Conservation (phyloP, 2,329 filamentous ascomycete species). For the Nemania abortiva region DNA sequence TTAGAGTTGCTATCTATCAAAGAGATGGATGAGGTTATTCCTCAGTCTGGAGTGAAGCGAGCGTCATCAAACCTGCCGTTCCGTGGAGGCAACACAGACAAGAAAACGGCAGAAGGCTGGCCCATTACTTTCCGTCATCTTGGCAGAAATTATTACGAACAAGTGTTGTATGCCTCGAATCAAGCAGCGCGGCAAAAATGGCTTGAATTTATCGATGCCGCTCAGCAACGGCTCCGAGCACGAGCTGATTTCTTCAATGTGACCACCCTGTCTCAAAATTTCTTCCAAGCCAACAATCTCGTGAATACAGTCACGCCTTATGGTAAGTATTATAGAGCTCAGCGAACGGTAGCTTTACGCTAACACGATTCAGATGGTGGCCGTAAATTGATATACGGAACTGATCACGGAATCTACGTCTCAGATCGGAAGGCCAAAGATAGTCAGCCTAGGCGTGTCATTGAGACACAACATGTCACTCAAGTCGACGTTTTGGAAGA, state of each 20-base stretch:
- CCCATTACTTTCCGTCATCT: conserved; percentile 97
- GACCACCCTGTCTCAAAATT: conserved; percentile 68
- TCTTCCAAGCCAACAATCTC: conserved; percentile 76
- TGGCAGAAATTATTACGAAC: conserved; percentile 93
- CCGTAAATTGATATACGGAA: conserved; percentile 92
- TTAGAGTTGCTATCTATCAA: conserved; percentile 92
- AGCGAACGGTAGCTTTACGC: conserved; percentile 1
- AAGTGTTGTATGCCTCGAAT: conserved; percentile 88
- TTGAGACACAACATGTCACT: conserved; percentile 88
- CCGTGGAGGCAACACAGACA: conserved; percentile 61
- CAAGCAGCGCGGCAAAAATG: conserved; percentile 92
- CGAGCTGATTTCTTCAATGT: conserved; percentile 93
- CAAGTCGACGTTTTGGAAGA: conserved; percentile 97
- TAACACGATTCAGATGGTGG: conserved; percentile 78
- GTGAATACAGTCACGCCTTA: conserved; percentile 96
- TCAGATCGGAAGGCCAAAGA: conserved; percentile 93
- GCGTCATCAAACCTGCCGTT: conserved; percentile 83
- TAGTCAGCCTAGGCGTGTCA: conserved; percentile 80
- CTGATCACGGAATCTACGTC: conserved; percentile 92
- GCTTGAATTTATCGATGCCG: conserved; percentile 93
- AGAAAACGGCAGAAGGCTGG: conserved; percentile 79
- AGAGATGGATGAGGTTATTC: conserved; percentile 97
- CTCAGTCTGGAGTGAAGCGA: conserved; percentile 83
- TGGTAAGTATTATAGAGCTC: conserved; percentile 65
- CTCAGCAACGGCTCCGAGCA: conserved; percentile 87